Evolutionary conservation across 78 protist genomes (phyloP).

Genomic region (Carpediemonas membranifera): DNA sequence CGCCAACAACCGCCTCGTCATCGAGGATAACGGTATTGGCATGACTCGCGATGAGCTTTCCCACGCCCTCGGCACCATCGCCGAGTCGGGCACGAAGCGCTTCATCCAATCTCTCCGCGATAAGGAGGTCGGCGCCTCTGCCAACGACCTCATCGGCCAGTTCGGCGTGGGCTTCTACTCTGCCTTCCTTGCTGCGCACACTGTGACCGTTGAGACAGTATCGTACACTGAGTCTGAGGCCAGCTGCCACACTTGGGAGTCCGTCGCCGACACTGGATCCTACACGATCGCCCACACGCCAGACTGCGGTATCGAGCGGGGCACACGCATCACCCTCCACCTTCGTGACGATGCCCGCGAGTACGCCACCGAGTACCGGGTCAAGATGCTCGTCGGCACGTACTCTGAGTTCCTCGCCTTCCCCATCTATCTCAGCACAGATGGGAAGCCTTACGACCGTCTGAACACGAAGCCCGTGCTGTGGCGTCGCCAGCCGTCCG

Average conservation of each 20-base stretch:
- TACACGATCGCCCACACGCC: no score
- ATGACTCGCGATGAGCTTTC: conserved; percentile 79
- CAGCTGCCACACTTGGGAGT: no score
- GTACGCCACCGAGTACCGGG: conserved; percentile 57
- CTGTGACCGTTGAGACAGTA: conserved; percentile 32
- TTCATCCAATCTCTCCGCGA: neutral
- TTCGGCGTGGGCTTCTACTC: conserved; percentile 97
- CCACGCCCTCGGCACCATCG: conserved; percentile 84
- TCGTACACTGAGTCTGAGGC: neutral
- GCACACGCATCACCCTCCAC: neutral
- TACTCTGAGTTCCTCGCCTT: conserved; percentile 84
- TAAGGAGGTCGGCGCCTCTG: neutral
- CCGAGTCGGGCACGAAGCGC: conserved; percentile 72
- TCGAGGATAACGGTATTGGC: conserved; percentile 82
- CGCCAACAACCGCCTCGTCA: neutral
- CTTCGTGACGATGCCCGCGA: conserved; percentile 33
- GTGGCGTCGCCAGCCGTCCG: conserved; percentile 78
- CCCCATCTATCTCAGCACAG: conserved; percentile 83
- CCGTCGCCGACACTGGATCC: no score
- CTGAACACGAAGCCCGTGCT: conserved; percentile 56
- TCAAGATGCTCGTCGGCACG: conserved; percentile 50
- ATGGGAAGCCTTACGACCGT: conserved; percentile 24
- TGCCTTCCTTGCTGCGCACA: conserved; percentile 80
- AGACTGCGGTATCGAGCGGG: neutral
- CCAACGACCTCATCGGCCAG: conserved; percentile 77